A percentile compares a stretch with the other conserved stretches of the same genome.
These are phyloP conservation scores for Secale cereale DNA, from an alignment of 176 grass and related monocot genomes.

Conservation along the genomic window DNA sequence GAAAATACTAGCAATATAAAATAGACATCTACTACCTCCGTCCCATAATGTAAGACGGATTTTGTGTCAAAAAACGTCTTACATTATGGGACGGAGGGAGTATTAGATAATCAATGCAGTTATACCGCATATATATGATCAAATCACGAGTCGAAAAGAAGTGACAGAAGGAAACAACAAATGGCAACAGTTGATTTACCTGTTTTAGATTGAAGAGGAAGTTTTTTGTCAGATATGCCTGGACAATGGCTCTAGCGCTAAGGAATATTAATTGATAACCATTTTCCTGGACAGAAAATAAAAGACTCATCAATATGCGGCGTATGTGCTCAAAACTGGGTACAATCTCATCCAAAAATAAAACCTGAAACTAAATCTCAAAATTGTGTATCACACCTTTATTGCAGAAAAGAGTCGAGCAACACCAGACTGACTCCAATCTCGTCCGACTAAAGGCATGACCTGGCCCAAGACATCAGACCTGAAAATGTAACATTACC, in stretches of 20 bases:
- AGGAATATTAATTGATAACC: conserved; percentile 97
- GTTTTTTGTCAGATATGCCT: conserved; percentile 96
- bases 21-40: neutral
- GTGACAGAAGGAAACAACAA: neutral
- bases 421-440: conserved; percentile 96
- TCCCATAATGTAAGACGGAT: too few species aligned
- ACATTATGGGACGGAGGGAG: too few species aligned
- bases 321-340: neutral
- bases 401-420: conserved; percentile 95
- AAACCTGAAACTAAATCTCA: neutral
- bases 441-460: conserved; percentile 97
- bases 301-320: conserved; percentile 3
- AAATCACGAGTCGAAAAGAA: neutral
- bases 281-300: conserved; percentile 74
- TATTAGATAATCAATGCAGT: neutral
- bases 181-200: conserved; percentile 33
- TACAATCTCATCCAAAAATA: neutral
- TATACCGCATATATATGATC: neutral
- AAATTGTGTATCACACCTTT: conserved; percentile 47
- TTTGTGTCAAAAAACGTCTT: too few species aligned
- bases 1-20: neutral
- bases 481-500: conserved; percentile 47
- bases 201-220: conserved; percentile 98
- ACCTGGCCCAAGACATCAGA: conserved; percentile 98
- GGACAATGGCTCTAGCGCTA: conserved; percentile 98